phyloP scores from a whole-genome alignment of 306 rosid genomes.

The Amphicarpaea edgeworthii region DNA sequence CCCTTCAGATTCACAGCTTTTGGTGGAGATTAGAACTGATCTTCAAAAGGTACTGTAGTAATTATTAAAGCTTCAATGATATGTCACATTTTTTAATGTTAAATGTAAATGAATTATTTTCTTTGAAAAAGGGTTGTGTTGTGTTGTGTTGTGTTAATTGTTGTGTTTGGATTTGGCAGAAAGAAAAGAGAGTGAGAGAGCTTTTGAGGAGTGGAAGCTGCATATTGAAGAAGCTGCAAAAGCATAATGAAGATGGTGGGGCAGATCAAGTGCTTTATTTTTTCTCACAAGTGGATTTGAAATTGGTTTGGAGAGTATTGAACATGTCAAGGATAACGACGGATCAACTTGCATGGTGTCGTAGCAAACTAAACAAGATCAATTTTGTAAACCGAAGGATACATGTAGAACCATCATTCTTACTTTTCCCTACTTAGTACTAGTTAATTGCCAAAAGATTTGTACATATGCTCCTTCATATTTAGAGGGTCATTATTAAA shows the following conservation, averaged over 20 bases:
- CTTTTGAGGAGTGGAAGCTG: slow-evolving; percentile 69
- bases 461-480: slow-evolving; percentile 21
- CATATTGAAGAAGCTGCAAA: slow-evolving; percentile 74
- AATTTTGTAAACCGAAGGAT: slow-evolving; percentile 65
- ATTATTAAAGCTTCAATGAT: not conserved
- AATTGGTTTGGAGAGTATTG: slow-evolving; percentile 81
- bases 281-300: slow-evolving; percentile 92
- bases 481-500: slow-evolving; percentile 17
- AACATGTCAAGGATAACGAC: slow-evolving; percentile 84
- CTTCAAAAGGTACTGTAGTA: slow-evolving; percentile 89
- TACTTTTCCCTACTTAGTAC: slow-evolving; percentile 83
- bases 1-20: slow-evolving; percentile 67
- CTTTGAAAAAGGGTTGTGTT: slow-evolving; percentile 15
- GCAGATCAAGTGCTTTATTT: slow-evolving; percentile 66
- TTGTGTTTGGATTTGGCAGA: slow-evolving; percentile 57
- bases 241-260: slow-evolving; percentile 57
- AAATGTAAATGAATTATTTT: not conserved
- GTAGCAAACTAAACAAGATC: slow-evolving; percentile 70
- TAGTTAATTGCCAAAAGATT: not conserved
- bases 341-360: slow-evolving; percentile 93
- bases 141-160: not conserved
- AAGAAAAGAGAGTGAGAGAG: slow-evolving; percentile 77
- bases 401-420: slow-evolving; percentile 79
- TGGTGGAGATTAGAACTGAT: slow-evolving; percentile 58
- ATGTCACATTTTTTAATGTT: slow-evolving; percentile 6